phyloP scores from a whole-genome alignment of 2,329 filamentous ascomycete species.

The Lasiodiplodia sp. region DNA sequence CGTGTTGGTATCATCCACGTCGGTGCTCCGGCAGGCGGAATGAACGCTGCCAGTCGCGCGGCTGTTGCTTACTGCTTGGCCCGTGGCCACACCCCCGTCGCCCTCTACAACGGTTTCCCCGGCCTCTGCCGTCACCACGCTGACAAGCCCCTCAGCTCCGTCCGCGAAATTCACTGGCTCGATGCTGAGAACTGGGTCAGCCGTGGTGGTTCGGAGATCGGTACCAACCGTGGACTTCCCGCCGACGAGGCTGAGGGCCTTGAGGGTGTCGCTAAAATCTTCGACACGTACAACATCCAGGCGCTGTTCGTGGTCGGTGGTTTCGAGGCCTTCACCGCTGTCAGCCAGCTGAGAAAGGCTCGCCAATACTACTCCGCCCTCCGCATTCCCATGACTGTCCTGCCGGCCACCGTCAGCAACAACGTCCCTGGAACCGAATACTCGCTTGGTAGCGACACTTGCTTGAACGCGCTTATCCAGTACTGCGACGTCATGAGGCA shows the following conservation, averaged over 20 bases:
- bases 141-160: slow-evolving; percentile 81
- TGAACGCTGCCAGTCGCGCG: slow-evolving; percentile 95
- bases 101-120: slow-evolving; percentile 96
- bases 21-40: slow-evolving; percentile 93
- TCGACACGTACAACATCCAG: slow-evolving; percentile 87
- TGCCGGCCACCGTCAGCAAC: slow-evolving; percentile 98
- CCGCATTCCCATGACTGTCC: slow-evolving; percentile 87
- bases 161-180: slow-evolving; percentile 88
- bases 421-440: slow-evolving; percentile 98
- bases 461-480: slow-evolving; percentile 89
- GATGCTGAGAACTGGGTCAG: slow-evolving; percentile 96
- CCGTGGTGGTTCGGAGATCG: slow-evolving; percentile 96
- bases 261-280: slow-evolving; percentile 79
- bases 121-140: slow-evolving; percentile 90
- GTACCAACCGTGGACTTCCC: slow-evolving; percentile 93
- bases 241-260: slow-evolving; percentile 72
- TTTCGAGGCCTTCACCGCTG: slow-evolving; percentile 94
- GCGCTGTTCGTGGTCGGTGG: slow-evolving; percentile 91
- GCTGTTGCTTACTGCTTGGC: slow-evolving; percentile 92
- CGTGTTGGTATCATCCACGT: slow-evolving; percentile 96
- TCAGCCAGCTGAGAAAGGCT: slow-evolving; percentile 85
- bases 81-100: slow-evolving; percentile 89
- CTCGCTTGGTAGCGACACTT: slow-evolving; percentile 95
- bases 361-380: slow-evolving; percentile 81
- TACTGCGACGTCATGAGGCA: slow-evolving; percentile 99